Conservation (phyloP, 2,329 filamentous ascomycete species). For the Colletotrichum liriopes region DNA sequence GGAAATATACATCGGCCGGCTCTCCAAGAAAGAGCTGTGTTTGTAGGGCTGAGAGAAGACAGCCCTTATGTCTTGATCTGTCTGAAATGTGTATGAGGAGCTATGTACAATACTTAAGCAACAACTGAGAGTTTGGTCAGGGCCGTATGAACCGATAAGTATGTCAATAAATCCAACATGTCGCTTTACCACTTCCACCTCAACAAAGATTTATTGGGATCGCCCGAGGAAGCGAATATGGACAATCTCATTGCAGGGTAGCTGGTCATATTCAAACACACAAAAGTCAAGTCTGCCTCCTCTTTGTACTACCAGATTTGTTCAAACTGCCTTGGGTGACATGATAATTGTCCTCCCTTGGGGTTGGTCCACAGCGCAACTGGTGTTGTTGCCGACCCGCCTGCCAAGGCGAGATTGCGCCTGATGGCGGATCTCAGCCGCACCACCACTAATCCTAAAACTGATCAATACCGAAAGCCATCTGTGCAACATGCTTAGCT, state of each 20-base stretch:
- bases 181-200: too few species aligned
- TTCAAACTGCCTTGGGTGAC: not conserved
- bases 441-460: conserved; percentile 1
- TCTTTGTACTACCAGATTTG: not conserved
- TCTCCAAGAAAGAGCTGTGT: not conserved
- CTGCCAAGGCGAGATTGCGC: not conserved
- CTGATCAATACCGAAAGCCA: not conserved
- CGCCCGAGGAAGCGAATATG: too few species aligned
- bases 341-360: not conserved
- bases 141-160: not conserved
- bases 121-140: too few species aligned
- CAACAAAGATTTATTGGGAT: too few species aligned
- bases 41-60: conserved; percentile 2
- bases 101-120: not conserved
- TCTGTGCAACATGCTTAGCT: conserved; percentile 2
- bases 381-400: not conserved
- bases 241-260: too few species aligned
- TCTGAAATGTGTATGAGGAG: not conserved
- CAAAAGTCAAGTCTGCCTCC: too few species aligned
- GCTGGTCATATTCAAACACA: too few species aligned
- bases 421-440: conserved; percentile 5
- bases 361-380: not conserved
- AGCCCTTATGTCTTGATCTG: too few species aligned
- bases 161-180: too few species aligned
- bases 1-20: not conserved